Base-by-base conservation (phyloP, 495 filamentous ascomycete genomes). In the Talaromyces adpressus region DNA sequence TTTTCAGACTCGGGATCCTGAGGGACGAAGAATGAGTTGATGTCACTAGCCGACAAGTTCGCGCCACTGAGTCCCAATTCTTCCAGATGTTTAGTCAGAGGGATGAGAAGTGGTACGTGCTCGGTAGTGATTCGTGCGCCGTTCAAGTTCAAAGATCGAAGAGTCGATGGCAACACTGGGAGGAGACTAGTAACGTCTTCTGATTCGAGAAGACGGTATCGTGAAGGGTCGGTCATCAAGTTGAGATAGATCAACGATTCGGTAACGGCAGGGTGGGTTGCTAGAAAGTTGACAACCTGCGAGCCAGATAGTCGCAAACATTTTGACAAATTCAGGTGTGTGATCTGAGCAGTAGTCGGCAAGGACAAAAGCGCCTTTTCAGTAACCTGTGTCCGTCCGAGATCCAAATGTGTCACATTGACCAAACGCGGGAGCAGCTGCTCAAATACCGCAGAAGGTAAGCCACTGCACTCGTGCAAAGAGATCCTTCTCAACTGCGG, bases 401-500 rank as follows among this genome's bases (percentile, higher is more conserved):
- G 80, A 70, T 96, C 91, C 32, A 96, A 82, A 68, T 93, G 90
- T 16, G 90, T 93, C 63, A 94, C 74, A 60, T 87, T 79, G 32
- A 82, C 71, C 61, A 93, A 72, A 3, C 88, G 85, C 16, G 91
- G 86, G 4, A 96, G 81, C 16, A 96, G 75, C 5, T 78, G 79
- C 68, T 89, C 87, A 67, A 91, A 91, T 39, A 89, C 81, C 1
- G 82, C 70, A n/a, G 87, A 72, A 4, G 86, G 82, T 11, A 96
- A 80, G 36, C 87, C 88, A 61, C 87, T 86, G 75, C 91, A 94
- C 75, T 91, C 91, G 72, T 96, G 91, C 11, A 96, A 72, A 57
- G 89, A 89, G 23, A 96, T 71, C 14, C 91, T 85, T 63, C 81
- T 83, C 66, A 94, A 75, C 56, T 74, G 77, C 29, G 85, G 80